Evolutionary conservation across 441 rosid species (phyloP).

Genomic region (Syzygium malaccense): DNA sequence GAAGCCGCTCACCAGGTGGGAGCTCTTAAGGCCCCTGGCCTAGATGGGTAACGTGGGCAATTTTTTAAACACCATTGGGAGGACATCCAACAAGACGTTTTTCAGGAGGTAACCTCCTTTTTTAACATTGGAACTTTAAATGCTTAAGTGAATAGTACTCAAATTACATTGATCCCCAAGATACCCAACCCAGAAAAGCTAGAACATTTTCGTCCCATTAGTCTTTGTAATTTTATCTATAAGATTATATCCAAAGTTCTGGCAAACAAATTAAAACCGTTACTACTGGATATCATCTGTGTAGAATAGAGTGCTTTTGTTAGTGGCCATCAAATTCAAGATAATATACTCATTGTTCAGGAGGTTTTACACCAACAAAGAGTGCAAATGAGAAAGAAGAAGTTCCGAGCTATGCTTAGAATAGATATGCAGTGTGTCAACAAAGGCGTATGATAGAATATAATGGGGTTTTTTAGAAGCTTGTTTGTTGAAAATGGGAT

Average conservation of each 20-base stretch:
- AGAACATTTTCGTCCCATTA: background rate
- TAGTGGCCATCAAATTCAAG: background rate
- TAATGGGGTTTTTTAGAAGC: no score
- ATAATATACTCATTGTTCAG: no score
- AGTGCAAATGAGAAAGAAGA: no score
- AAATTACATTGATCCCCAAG: background rate
- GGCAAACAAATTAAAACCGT: background rate
- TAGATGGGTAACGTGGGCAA: background rate
- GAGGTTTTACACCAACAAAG: no score
- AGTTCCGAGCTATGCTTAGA: no score
- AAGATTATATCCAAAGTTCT: no score
- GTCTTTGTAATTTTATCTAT: background rate
- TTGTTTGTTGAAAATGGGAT: no score
- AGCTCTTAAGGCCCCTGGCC: background rate
- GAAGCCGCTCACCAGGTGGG: rapidly evolving
- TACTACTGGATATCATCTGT: no score
- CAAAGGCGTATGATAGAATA: no score
- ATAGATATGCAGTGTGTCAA: no score
- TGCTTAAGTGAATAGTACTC: background rate
- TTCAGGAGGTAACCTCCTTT: background rate
- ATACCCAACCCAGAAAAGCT: background rate
- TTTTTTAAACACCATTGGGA: background rate
- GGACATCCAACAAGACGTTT: background rate
- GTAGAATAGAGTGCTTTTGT: background rate
- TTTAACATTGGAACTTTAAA: no score